Percentiles rank a stretch among this genome's conserved stretches.
Evolutionary conservation across 225 moss, liverwort and hornwort genomes (phyloP).

Genomic region (Ulota crispa): DNA sequence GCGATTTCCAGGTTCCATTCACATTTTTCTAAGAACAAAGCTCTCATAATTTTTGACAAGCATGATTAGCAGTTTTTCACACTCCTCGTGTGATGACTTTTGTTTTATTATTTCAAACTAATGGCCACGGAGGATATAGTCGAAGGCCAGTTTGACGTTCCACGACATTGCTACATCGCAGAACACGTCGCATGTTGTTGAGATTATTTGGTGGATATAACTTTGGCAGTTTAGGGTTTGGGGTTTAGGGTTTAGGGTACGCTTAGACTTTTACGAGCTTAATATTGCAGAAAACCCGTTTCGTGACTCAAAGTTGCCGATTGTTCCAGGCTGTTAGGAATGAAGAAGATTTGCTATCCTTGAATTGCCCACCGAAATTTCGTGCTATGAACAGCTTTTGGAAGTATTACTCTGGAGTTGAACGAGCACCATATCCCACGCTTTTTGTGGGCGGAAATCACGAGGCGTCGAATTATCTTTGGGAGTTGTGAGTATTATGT

Average conservation of each 20-base stretch:
- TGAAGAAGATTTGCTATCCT: slow-evolving; percentile 69
- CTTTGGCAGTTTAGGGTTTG: not conserved
- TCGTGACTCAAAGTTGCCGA: not conserved
- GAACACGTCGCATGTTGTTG: not conserved
- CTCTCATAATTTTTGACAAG: not conserved
- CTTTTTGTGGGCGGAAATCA: slow-evolving; percentile 97
- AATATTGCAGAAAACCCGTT: not conserved
- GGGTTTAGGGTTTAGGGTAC: slow-evolving; percentile 14
- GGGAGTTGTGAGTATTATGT: slow-evolving; percentile 40
- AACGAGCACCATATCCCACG: slow-evolving; percentile 87
- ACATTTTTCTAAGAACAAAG: not conserved
- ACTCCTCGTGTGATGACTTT: not conserved
- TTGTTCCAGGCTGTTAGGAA: slow-evolving; percentile 79
- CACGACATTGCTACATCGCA: not conserved
- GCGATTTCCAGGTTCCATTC: slow-evolving; percentile 87
- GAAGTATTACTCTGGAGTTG: slow-evolving; percentile 89
- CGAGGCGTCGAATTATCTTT: slow-evolving; percentile 81
- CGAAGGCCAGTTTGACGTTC: not conserved
- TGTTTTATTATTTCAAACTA: not conserved
- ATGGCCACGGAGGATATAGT: not conserved
- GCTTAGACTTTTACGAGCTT: not conserved
- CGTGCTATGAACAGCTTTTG: slow-evolving; percentile 90
- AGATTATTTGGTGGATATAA: not conserved
- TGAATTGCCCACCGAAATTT: slow-evolving; percentile 75
- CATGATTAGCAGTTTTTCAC: not conserved